Evolutionary conservation across 1,139 yeast species (phyloP), one percentile per base, ranked within the genome.

Genomic region (Zygoascus meyerae): DNA sequence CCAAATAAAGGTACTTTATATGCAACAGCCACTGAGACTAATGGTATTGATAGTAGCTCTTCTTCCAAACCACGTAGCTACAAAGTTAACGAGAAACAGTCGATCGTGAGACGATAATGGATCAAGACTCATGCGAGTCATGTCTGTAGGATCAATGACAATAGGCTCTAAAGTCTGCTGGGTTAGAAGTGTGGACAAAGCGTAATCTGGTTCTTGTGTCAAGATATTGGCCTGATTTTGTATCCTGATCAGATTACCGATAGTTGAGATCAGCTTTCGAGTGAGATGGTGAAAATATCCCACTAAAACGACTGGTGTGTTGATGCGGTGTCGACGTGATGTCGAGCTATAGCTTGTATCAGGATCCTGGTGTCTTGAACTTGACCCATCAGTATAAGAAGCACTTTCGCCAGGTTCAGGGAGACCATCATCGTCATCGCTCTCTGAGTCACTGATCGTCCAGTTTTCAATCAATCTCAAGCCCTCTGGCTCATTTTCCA

Each of bases 91-190:
- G 14, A 83, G 69, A 61, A 85, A 83, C 30, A 70, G 71, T 35
- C 75, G 62, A 61, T 85, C 94, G 29, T 72, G 72, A 8, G 63
- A 54, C 15, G 81, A 74, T 57, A 82, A 78, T 1, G 92, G 89
- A 61, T 85, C 92, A 46, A 85, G 68, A 32, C 87, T 94, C 83
- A 84, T 77, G 47, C 81, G 86, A 14, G 72, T 66, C 47, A 85
- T 61, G 60, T 84, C 92, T 3, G 62, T 50, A 5, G 56, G 55
- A 33, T 57, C 60, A 10, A 56, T 36, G 12, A 44, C 40, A 55
- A 76, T 74, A 34, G 75, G 68, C 52, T 73, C 78, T 34, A 75
- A 62, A 47, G 44, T 17, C 35, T 50, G n/a, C 16, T 48, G 51
- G 8, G 43, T 17, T 8, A 42, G 26, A 11, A 42, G 36, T 6